Evolutionary conservation across 2,329 filamentous ascomycete genomes (phyloP).

Genomic region (Hysterium pulicare): DNA sequence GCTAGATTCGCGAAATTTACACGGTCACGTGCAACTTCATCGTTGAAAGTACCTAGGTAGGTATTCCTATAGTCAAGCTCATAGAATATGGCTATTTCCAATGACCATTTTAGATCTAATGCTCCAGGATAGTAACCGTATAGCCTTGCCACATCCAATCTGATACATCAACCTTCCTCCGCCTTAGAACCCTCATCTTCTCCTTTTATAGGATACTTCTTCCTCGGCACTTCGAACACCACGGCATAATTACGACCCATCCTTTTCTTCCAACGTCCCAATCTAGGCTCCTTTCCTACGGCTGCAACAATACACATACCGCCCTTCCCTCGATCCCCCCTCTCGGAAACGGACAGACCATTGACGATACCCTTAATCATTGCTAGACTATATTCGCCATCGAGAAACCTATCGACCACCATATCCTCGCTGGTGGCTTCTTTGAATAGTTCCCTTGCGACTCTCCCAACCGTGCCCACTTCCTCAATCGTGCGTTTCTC

Average conservation of each 20-base stretch:
- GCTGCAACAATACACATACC: conserved; percentile 84
- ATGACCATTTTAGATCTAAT: too few species aligned
- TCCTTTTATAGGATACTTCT: conserved; percentile 18
- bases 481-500: conserved; percentile 74
- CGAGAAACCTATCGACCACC: too few species aligned
- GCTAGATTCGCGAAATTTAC: conserved; percentile 2
- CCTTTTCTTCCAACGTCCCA: conserved; percentile 75
- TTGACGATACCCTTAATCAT: conserved; percentile 78
- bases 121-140: too few species aligned
- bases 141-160: too few species aligned
- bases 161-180: too few species aligned
- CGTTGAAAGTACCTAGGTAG: too few species aligned
- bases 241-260: conserved; percentile 77
- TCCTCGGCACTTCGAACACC: conserved; percentile 72
- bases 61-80: too few species aligned
- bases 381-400: too few species aligned
- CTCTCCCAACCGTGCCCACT: conserved; percentile 61
- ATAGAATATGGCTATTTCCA: too few species aligned
- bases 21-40: conserved; percentile 1
- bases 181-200: conserved; percentile 8
- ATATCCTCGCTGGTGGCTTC: too few species aligned
- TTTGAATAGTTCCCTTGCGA: too few species aligned
- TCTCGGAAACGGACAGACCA: conserved; percentile 81
- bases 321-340: conserved; percentile 68
- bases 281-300: conserved; percentile 78